phyloP scores from a whole-genome alignment of 345 rosid species.

The Ceriops zippeliana region DNA sequence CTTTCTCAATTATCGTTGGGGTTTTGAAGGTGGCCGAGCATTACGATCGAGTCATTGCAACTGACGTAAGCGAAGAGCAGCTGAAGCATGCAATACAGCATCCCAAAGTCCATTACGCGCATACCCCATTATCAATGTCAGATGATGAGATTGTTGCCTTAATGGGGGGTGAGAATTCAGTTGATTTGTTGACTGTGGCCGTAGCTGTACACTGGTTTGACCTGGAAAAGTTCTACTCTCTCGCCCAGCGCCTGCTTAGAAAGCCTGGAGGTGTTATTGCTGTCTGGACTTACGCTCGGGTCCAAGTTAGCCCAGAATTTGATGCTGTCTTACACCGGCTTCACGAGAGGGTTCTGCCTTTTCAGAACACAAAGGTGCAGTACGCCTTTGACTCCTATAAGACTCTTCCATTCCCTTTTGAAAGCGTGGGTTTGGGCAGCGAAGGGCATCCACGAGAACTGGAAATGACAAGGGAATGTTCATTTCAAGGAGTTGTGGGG shows the following conservation, averaged over 20 bases:
- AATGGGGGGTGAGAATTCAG: slow-evolving; percentile 50
- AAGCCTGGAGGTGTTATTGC: slow-evolving; percentile 64
- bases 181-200: slow-evolving; percentile 56
- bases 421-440: slow-evolving; percentile 49
- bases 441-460: slow-evolving; percentile 52
- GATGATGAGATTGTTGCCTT: slow-evolving; percentile 43
- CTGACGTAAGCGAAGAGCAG: slow-evolving; percentile 55
- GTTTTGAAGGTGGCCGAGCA: slow-evolving; percentile 54
- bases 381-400: slow-evolving; percentile 36
- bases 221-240: slow-evolving; percentile 49
- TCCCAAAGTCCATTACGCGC: slow-evolving; percentile 42
- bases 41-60: slow-evolving; percentile 54
- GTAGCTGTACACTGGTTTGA: slow-evolving; percentile 68
- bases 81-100: slow-evolving; percentile 41
- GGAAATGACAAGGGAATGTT: slow-evolving; percentile 45
- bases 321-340: slow-evolving; percentile 40
- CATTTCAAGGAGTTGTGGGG: slow-evolving; percentile 46
- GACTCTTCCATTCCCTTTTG: slow-evolving; percentile 59
- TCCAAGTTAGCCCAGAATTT: slow-evolving; percentile 42
- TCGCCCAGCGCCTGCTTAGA: slow-evolving; percentile 39
- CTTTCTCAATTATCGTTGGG: slow-evolving; percentile 10
- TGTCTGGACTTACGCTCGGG: slow-evolving; percentile 51
- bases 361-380: slow-evolving; percentile 26
- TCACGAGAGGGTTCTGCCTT: slow-evolving; percentile 34
- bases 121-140: slow-evolving; percentile 48